Evolutionary conservation across 2,329 filamentous ascomycete species (phyloP), one percentile per base, ranked within the genome.

Genomic region (Fusarium sp.): DNA sequence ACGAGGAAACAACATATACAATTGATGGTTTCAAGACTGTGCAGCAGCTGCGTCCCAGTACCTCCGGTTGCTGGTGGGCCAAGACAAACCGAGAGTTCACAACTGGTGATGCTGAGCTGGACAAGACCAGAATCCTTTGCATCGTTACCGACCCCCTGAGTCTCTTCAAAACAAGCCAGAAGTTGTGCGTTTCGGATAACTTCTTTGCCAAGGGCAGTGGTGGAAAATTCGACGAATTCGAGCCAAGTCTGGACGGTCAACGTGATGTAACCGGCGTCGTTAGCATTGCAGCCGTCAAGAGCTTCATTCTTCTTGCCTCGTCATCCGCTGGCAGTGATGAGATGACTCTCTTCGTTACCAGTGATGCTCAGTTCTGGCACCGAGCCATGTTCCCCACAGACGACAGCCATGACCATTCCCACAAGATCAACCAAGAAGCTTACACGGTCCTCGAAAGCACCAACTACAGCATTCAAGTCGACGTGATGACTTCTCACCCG

Each of bases 381-480:
- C 91, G 95, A 60, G 96, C 96, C 67, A 90, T 97, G 79, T 98
- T 99, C 82, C 92, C 91, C 13, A 90, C 91, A 50, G 92, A 93
- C 70, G 94, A 97, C 81, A 93, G 85, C 50, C 84, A 86, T 70
- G 92, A 94, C 69, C 95, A 98, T 81, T 94, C 87, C 47, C 84
- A 86, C 67, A 82, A 79, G 55, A 83, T 95, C 78, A 89, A 94
- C 70, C 93, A 98, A 80, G 90, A 96, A 80, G 94, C 94, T 6
- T 99, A 98, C 82, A 99, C 96, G 0, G 89, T 99, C 54, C 88
- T 99, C 45, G 96, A 98, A 83, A 96, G 95, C 79, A 98, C 96
- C 47, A 96, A 98, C 80, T 98, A 99, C 85, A 98, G 96, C 85
- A 95, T 99, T 77, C 96, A 98, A 83, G 91, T 99, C 63, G 95